Evolutionary conservation across 352 stramenopile genomes (phyloP).

Genomic region (Pythium coloratum): DNA sequence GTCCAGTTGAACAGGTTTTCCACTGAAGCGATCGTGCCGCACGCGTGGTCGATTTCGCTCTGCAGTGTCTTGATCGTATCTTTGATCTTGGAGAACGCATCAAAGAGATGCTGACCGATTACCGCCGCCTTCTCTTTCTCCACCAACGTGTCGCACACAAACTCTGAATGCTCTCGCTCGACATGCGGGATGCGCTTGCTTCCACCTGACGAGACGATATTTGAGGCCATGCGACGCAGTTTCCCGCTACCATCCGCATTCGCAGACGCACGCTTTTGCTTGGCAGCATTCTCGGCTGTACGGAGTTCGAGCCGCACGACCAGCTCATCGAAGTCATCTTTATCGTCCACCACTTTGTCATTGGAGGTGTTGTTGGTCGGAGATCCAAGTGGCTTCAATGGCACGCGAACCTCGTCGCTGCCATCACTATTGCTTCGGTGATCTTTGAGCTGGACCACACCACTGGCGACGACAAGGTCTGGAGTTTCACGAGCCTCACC

Average conservation of each 20-base stretch:
- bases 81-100: slow-evolving; percentile 84
- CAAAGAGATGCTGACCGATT: slow-evolving; percentile 70
- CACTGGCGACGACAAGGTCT: slow-evolving; percentile 61
- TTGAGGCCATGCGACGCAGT: slow-evolving; percentile 19
- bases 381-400: slow-evolving; percentile 5
- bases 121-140: slow-evolving; percentile 71
- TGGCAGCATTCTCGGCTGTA: slow-evolving; percentile 22
- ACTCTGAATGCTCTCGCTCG: slow-evolving; percentile 66
- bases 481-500: slow-evolving; percentile 68
- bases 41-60: slow-evolving; percentile 68
- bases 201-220: slow-evolving; percentile 10
- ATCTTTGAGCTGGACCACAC: slow-evolving; percentile 52
- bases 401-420: slow-evolving; percentile 35
- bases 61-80: slow-evolving; percentile 78
- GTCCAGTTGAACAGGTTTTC: slow-evolving; percentile 90
- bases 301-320: slow-evolving; percentile 56
- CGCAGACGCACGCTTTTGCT: neutral
- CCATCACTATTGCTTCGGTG: slow-evolving; percentile 27
- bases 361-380: neutral
- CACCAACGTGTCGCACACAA: slow-evolving; percentile 64
- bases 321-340: slow-evolving; percentile 38
- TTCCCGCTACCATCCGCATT: neutral
- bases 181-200: slow-evolving; percentile 33
- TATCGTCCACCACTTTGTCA: neutral
- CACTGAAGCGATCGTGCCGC: slow-evolving; percentile 64